These are phyloP conservation scores for Suillus subaureus DNA, from an alignment of 768 basidiomycete species.

Conservation along the genomic window DNA sequence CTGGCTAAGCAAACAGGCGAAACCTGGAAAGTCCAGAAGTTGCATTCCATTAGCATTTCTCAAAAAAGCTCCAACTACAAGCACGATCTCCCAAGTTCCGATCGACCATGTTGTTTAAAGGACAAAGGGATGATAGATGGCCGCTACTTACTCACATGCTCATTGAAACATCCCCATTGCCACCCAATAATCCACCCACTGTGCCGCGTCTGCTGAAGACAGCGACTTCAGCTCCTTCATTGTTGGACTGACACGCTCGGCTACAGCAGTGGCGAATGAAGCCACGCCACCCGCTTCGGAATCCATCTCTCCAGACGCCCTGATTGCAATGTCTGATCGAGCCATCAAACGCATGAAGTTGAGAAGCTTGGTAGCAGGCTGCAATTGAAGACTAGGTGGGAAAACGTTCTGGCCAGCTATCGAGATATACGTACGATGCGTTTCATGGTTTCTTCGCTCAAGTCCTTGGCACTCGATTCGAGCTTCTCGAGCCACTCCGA, in stretches of 20 bases:
- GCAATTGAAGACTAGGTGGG: neutral
- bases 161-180: conserved; percentile 17
- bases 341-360: conserved; percentile 27
- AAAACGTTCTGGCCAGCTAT: neutral
- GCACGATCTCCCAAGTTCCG: neutral
- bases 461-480: conserved; percentile 8
- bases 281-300: conserved; percentile 8
- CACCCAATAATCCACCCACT: conserved; percentile 41
- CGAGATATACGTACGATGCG: conserved; percentile 26
- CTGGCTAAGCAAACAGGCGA: neutral
- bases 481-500: conserved; percentile 29
- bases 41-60: neutral
- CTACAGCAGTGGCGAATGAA: conserved; percentile 28
- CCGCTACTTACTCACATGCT: neutral
- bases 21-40: neutral
- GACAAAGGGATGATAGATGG: neutral
- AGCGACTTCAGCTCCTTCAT: conserved; percentile 29
- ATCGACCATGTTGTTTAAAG: neutral
- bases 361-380: conserved; percentile 35
- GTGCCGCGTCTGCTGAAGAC: conserved; percentile 20
- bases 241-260: conserved; percentile 30
- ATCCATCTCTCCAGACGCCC: conserved; percentile 1
- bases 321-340: conserved; percentile 16
- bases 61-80: neutral
- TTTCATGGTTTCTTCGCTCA: conserved; percentile 24